Conservation (phyloP, 768 basidiomycete species). For the Tylopilus vinaceipallidus region DNA sequence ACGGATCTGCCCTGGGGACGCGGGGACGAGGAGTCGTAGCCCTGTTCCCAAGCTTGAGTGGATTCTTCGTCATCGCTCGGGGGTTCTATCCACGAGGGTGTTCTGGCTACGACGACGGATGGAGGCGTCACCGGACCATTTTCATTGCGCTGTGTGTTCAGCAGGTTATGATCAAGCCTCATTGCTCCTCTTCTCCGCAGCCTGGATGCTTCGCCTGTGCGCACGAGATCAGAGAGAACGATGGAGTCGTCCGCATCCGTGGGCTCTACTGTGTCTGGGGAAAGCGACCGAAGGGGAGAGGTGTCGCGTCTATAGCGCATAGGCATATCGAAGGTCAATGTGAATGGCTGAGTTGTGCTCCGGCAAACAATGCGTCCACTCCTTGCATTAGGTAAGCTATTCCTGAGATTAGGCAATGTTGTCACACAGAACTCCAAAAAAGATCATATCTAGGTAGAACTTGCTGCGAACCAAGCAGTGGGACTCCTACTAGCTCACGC, state of each 20-base stretch:
- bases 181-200: slow-evolving; percentile 73
- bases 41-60: slow-evolving; percentile 34
- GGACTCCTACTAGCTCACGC: too few species aligned
- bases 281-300: slow-evolving; percentile 4
- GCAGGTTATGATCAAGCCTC: slow-evolving; percentile 49
- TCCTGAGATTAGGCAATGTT: too few species aligned
- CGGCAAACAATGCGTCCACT: too few species aligned
- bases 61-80: slow-evolving; percentile 34
- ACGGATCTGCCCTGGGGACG: slow-evolving; percentile 21
- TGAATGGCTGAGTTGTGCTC: too few species aligned
- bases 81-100: slow-evolving; percentile 36
- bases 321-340: slow-evolving; percentile 32
- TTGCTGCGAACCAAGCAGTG: too few species aligned
- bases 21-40: slow-evolving; percentile 28
- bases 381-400: slow-evolving; percentile 15
- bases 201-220: slow-evolving; percentile 71
- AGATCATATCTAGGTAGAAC: too few species aligned
- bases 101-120: slow-evolving; percentile 26
- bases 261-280: slow-evolving; percentile 26
- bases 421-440: too few species aligned
- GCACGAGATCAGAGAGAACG: slow-evolving; percentile 69
- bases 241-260: slow-evolving; percentile 65
- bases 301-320: slow-evolving; percentile 29
- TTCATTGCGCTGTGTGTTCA: slow-evolving; percentile 30
- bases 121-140: slow-evolving; percentile 23